Evolutionary conservation across 306 rosid genomes (phyloP), one percentile per base, ranked within the genome.

Genomic region (Erythrophleum fordii): DNA sequence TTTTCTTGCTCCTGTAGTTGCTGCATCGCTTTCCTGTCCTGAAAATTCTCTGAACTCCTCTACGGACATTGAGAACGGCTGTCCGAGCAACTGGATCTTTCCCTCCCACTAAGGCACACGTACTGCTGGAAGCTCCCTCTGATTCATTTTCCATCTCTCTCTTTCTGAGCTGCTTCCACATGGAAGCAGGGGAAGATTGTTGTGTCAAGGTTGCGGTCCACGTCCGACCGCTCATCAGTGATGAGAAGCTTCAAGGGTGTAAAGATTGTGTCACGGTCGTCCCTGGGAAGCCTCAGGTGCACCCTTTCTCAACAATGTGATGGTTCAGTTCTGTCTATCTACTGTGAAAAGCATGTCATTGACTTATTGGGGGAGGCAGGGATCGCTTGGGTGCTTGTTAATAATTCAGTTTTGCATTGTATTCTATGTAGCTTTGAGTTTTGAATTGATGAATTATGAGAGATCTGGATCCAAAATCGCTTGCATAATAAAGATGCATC

Each of bases 121-220:
- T 25, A 51, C 65, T 55, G 23, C 51, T 5, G 39, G 35, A n/a
- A 76, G 41, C 82, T 70, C 37, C 12, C 35, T 56, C 52, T 58
- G 65, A 44, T 81, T 77, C 77, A 49, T 20, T 82, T 39, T 49
- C 77, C 18, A 6, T 34, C 72, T 20, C 76, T 78, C 61, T 20
- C 39, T 74, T 55, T 14, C 20, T 74, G 20, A 46, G 79, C 75
- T 75, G 77, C 86, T 78, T 85, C 82, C 80, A 84, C 80, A 87
- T 83, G 97, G 98, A 93, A 87, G 90, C 94, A 26, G 92, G 88
- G 34, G 98, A 96, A 77, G 92, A 91, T 85, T 96, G 99, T 69
- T 93, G 97, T 56, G 98, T 96, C 5, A 96, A 92, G 80, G 99
- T 96, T 22, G 99, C 98, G 68, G 98, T 96, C 41, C 97, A 96